A percentile compares a stretch with the other conserved stretches of the same genome.
Evolutionary conservation across 495 filamentous ascomycete species (phyloP).

Genomic region (Talaromyces adpressus): DNA sequence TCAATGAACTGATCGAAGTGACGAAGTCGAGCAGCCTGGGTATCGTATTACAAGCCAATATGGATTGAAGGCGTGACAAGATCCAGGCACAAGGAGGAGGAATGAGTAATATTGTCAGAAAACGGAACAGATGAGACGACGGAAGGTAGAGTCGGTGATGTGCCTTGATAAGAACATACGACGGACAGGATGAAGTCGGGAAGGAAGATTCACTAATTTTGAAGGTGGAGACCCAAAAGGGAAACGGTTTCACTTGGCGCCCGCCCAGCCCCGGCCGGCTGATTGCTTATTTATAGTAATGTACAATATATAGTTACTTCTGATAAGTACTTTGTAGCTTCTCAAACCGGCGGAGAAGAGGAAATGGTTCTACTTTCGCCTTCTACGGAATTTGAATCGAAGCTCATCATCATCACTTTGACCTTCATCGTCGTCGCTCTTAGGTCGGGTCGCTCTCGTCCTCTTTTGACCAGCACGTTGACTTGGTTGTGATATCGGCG

Average conservation of each 20-base stretch:
- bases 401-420: constrained; percentile 43
- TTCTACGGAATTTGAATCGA: constrained; percentile 52
- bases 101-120: neutral
- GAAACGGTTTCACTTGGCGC: constrained; percentile 7
- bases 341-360: no score
- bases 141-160: neutral
- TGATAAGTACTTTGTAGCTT: no score
- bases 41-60: neutral
- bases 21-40: neutral
- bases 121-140: neutral
- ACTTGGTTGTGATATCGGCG: constrained; percentile 6
- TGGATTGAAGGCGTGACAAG: no score
- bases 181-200: neutral
- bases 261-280: neutral
- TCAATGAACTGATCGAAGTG: neutral
- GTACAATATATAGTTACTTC: no score
- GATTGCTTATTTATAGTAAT: neutral
- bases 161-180: neutral
- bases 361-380: constrained; percentile 13
- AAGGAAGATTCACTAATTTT: neutral
- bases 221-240: neutral
- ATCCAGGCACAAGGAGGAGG: neutral
- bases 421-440: constrained; percentile 12
- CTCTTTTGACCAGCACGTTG: constrained; percentile 32
- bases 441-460: constrained; percentile 20